Evolutionary conservation across 257 asterid genomes (phyloP).

Genomic region (Euphrasia confusa): DNA sequence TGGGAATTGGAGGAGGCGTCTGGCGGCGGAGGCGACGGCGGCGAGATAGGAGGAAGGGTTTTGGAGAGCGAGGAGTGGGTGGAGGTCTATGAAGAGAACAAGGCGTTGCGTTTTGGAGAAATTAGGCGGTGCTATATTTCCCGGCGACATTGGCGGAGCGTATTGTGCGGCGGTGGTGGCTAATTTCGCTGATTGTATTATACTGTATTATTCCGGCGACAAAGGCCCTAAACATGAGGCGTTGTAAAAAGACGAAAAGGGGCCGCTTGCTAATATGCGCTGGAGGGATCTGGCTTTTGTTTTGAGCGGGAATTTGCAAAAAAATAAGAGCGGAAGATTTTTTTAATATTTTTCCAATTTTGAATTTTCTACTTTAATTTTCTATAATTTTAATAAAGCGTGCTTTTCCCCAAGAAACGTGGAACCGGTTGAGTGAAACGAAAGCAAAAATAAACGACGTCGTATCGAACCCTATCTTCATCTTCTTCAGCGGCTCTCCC

Average conservation of each 20-base stretch:
- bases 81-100: slow-evolving; percentile 71
- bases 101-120: slow-evolving; percentile 64
- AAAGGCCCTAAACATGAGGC: neutral
- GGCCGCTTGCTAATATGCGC: slow-evolving; percentile 29
- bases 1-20: slow-evolving; percentile 58
- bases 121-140: slow-evolving; percentile 30
- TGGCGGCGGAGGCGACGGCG: slow-evolving; percentile 42
- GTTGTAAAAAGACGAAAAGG: slow-evolving; percentile 5
- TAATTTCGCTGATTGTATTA: slow-evolving; percentile 10
- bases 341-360: neutral
- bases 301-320: slow-evolving; percentile 44
- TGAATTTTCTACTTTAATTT: neutral
- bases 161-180: slow-evolving; percentile 16
- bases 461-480: slow-evolving; percentile 43
- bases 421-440: too few relatives aligned
- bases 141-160: slow-evolving; percentile 40
- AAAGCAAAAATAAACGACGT: slow-evolving; percentile 21
- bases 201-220: slow-evolving; percentile 10
- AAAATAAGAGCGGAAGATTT: slow-evolving; percentile 33
- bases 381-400: too few relatives aligned
- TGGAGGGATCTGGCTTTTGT: slow-evolving; percentile 12
- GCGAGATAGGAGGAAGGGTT: slow-evolving; percentile 51
- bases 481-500: slow-evolving; percentile 26
- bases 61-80: slow-evolving; percentile 51
- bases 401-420: neutral